A percentile compares a stretch with the other conserved stretches of the same genome.
phyloP scores from a whole-genome alignment of 495 filamentous ascomycete genomes.

The Zalerion maritima region DNA sequence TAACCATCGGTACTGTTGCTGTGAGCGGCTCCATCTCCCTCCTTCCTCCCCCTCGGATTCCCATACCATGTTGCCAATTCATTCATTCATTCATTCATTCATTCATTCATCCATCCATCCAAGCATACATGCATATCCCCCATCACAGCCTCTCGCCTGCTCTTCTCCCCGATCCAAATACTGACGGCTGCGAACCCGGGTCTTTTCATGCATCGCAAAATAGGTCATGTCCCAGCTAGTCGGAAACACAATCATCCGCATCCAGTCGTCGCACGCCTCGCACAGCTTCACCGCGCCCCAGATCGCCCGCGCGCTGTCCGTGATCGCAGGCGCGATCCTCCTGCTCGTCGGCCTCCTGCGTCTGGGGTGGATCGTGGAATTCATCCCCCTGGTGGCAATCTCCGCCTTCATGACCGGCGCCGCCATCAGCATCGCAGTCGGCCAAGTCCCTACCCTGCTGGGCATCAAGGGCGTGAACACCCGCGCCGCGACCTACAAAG shows the following conservation, averaged over 20 bases:
- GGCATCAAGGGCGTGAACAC: constrained; percentile 34
- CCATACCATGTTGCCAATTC: too few species aligned
- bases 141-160: too few species aligned
- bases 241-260: constrained; percentile 55
- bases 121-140: too few species aligned
- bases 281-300: constrained; percentile 18
- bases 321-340: constrained; percentile 32
- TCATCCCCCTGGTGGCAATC: constrained; percentile 37
- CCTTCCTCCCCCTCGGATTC: too few species aligned
- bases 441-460: constrained; percentile 34
- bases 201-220: too few species aligned
- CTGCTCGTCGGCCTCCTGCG: constrained; percentile 33
- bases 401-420: constrained; percentile 40
- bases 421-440: constrained; percentile 35
- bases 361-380: constrained; percentile 36
- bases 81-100: too few species aligned
- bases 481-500: constrained; percentile 30
- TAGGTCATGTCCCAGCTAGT: constrained; percentile 88
- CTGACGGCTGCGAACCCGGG: too few species aligned
- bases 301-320: constrained; percentile 29
- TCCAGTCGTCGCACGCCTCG: constrained; percentile 28
- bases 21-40: too few species aligned
- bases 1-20: constrained; percentile 54
- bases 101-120: too few species aligned
- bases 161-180: too few species aligned